These are phyloP conservation scores for Sarocladium strictum DNA, from an alignment of 2,329 filamentous ascomycete species.

Conservation along the genomic window DNA sequence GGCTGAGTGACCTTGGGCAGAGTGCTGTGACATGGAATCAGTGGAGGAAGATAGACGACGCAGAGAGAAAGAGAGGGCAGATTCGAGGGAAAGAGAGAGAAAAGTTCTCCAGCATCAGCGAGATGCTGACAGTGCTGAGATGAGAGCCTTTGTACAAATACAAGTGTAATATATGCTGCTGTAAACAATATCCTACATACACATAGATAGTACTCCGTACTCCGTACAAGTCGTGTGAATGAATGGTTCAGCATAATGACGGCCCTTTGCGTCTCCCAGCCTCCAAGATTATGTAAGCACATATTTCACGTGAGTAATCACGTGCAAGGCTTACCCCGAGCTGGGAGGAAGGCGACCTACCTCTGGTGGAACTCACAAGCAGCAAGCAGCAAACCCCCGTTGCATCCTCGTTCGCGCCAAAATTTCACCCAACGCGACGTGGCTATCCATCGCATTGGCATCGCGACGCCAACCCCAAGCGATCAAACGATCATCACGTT, in stretches of 20 bases:
- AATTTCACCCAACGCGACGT: conserved; percentile 31
- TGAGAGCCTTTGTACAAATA: conserved; percentile 18
- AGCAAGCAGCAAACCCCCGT: background rate
- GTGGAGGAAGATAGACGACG: conserved; percentile 78
- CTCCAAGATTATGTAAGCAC: background rate
- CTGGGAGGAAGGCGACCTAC: background rate
- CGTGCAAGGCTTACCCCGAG: background rate
- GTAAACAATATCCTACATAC: background rate
- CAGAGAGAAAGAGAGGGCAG: conserved; percentile 63
- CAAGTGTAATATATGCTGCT: background rate
- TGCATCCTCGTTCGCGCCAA: conserved; percentile 26
- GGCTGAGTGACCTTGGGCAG: conserved; percentile 49
- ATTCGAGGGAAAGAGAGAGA: conserved; percentile 71
- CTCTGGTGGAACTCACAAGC: conserved; percentile 1
- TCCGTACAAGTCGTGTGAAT: too few species aligned
- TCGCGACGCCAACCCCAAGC: conserved; percentile 20
- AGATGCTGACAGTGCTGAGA: conserved; percentile 51
- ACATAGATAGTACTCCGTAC: background rate
- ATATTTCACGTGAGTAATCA: background rate
- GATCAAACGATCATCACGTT: conserved; percentile 15
- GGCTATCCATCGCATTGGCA: conserved; percentile 17
- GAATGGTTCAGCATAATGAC: too few species aligned
- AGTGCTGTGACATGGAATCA: conserved; percentile 72
- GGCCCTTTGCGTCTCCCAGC: too few species aligned
- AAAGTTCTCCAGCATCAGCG: conserved; percentile 52